Evolutionary conservation across 371 early-diverging fungal species (phyloP), one percentile per base, ranked within the genome.

Genomic region (Mucor plumbeus): DNA sequence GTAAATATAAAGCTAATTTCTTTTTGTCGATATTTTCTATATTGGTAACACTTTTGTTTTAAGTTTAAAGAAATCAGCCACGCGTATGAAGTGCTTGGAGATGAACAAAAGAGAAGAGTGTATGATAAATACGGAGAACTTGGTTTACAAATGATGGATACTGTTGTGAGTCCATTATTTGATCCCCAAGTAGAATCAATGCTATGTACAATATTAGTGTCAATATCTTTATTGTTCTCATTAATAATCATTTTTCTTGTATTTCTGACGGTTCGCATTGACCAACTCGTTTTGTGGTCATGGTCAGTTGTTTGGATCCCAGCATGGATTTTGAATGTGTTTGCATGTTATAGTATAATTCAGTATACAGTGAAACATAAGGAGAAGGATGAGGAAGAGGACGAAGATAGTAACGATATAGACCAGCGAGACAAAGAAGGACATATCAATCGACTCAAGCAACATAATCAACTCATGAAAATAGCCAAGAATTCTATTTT

Each of bases 71-170:
- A 87, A 26, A 90, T 94, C 62, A 88, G 87, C 48, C 82, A 87
- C 63, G 95, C 95, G 33, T 95, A 94, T 75, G 91, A 91, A 59
- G 75, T 83, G 33, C 59, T 79, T 60, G 81, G 89, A 36, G 93
- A 95, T 67, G 87, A 88, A 44, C 88, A 94, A 55, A 93, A 92
- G 75, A 87, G 94, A 50, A 74, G 82, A 43, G 85, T 91, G 10
- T 95, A 96, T 74, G 95, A 96, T 81, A 85, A 85, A 53, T 93
- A 95, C 75, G 97, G 98, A 39, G 94, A 95, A 68, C 81, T 90
- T 39, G 97, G 96, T 7, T 78, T 95, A 6, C 83, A 85, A 60
- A 93, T 95, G 94, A 88, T 93, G 73, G 91, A 86, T 21, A 82
- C 88, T 2, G 84, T 91, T 35, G 84, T 84, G 26, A 88, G 93